Percentiles rank a stretch among this genome's conserved stretches.
phyloP scores from a whole-genome alignment of 495 filamentous ascomycete species.

The Immersiella caudata region DNA sequence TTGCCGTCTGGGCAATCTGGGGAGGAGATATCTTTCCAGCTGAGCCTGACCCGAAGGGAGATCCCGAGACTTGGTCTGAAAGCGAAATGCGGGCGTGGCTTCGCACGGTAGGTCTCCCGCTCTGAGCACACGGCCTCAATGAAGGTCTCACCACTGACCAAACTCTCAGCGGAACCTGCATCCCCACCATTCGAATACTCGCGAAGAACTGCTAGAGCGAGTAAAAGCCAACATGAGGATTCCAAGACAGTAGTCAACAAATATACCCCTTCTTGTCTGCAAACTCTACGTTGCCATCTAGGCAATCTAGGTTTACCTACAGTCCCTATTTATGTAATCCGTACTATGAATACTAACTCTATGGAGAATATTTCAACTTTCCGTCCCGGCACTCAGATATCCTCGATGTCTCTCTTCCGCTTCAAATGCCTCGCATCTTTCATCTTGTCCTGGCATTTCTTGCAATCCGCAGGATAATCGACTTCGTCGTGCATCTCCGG shows the following conservation, averaged over 20 bases:
- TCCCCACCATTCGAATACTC: constrained; percentile 64
- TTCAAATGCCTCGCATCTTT: too few relatives aligned
- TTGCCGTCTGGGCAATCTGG: constrained; percentile 81
- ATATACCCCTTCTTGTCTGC: not conserved
- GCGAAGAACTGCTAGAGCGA: constrained; percentile 76
- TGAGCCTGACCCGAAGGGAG: constrained; percentile 74
- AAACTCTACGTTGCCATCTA: too few relatives aligned
- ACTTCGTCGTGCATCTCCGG: too few relatives aligned
- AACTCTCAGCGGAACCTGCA: constrained; percentile 68
- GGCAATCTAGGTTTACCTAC: too few relatives aligned
- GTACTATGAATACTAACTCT: too few relatives aligned
- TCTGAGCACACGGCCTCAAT: not conserved
- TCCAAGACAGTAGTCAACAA: constrained; percentile 32
- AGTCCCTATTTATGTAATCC: too few relatives aligned
- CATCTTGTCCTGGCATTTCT: too few relatives aligned
- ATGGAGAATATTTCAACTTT: too few relatives aligned
- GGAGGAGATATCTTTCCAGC: constrained; percentile 77
- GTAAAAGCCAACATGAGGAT: constrained; percentile 76
- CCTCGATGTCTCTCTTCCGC: too few relatives aligned
- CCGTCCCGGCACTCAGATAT: too few relatives aligned
- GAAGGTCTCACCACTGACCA: not conserved
- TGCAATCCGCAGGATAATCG: too few relatives aligned
- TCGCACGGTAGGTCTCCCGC: constrained; percentile 60
- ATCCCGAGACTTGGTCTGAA: constrained; percentile 72
- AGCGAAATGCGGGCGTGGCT: constrained; percentile 78